phyloP scores from a whole-genome alignment of 345 rosid species.

The Toxicodendron radicans region DNA sequence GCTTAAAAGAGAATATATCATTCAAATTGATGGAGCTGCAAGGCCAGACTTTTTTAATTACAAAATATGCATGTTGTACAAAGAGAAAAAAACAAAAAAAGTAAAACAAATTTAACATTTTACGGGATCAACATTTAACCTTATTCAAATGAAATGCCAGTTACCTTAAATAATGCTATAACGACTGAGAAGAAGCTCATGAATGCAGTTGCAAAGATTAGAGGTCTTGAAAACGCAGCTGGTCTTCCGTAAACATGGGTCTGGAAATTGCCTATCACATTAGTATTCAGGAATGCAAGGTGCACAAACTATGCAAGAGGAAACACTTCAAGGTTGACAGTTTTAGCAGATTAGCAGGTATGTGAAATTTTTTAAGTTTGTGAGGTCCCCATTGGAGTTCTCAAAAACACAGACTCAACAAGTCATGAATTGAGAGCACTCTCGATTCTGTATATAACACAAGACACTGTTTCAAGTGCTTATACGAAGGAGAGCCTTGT shows the following conservation, averaged over 20 bases:
- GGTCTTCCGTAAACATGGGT: constrained; percentile 75
- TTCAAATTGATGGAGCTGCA: neutral
- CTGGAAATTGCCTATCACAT: constrained; percentile 41
- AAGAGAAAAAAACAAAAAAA: neutral
- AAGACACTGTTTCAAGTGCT: neutral
- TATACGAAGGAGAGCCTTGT: neutral
- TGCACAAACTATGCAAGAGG: neutral
- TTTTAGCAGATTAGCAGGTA: neutral
- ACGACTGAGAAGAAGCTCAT: constrained; percentile 98
- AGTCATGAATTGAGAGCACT: neutral
- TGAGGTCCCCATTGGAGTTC: neutral
- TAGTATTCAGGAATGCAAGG: constrained; percentile 12
- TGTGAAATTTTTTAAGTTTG: neutral
- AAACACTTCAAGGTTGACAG: neutral
- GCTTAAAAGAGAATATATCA: constrained; percentile 3
- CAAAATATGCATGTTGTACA: neutral
- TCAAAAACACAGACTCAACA: neutral
- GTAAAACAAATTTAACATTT: neutral
- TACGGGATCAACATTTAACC: neutral
- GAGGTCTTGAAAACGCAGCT: constrained; percentile 59
- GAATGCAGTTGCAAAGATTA: constrained; percentile 89
- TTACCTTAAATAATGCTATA: constrained; percentile 93
- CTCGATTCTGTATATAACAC: neutral
- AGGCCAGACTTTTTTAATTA: neutral
- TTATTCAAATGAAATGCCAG: neutral